Base-by-base conservation (phyloP, 2,329 filamentous ascomycete species). In the Phoma herbarum region DNA sequence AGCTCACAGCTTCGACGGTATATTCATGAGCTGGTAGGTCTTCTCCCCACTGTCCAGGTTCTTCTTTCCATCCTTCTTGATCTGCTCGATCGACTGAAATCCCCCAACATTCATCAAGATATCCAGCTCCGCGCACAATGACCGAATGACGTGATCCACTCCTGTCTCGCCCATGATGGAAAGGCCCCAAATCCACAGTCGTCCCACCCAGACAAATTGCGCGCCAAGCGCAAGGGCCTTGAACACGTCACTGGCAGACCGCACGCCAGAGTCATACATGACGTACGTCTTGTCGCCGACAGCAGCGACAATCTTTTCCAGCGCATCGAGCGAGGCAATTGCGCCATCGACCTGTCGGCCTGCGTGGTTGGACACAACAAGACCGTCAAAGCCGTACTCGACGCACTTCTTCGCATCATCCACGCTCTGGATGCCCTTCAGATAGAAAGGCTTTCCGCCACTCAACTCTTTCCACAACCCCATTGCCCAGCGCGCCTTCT, bases 401-500 rank as follows among this genome's bases (percentile, higher is more conserved):
- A 35, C 31, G 31, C 31, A 35, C 16, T 35, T 35, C 16, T 35
- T n/a, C 6, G 31, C 31, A 16, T 35, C 31, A 18, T 35, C 31
- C 31, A 35, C 31, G 31, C 31, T 35, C 31, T 35, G 31, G 7
- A 35, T 35, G 7, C 31, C 31, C 16, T 35, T 35, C 31, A 35
- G 31, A 18, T 35, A 35, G 16, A 35, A 35, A 4, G 31, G 31
- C 31, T 35, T 35, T 35, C 31, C 31, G 16, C 31, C 31, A 16
- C 31, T 35, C 31, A 35, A 18, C 16, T 35, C 31, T 16, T 35
- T 35, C 31, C 31, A 35, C 16, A 83, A 79, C 67, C 84, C 78
- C 59, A 86, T 85, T 44, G 91, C 70, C 88, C 88, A 91, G 4
- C 81, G 77, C 1, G 91, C 80, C 70, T 90, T 89, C 43, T 84